Conservation (phyloP, 495 filamentous ascomycete species). For the Xylaria venustula region DNA sequence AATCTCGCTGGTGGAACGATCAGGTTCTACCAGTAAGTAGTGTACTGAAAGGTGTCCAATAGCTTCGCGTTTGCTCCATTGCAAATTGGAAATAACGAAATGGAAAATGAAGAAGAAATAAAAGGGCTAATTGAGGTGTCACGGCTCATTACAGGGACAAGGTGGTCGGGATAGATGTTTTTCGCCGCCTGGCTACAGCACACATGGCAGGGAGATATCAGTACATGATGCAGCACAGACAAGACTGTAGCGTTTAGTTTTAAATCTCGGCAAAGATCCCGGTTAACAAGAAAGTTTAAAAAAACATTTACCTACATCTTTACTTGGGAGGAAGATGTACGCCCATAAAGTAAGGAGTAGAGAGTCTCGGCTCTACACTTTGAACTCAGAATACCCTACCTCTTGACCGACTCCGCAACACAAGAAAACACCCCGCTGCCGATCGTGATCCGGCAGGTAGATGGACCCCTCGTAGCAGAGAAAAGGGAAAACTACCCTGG, state of each 20-base stretch:
- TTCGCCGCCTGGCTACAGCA: not conserved
- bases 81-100: not conserved
- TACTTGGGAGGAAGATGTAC: no score
- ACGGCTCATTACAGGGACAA: not conserved
- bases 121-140: not conserved
- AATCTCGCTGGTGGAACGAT: not conserved
- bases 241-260: not conserved
- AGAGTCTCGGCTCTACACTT: not conserved
- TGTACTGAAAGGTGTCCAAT: not conserved
- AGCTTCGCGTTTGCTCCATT: not conserved
- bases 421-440: conserved; percentile 3
- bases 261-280: not conserved
- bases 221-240: no score
- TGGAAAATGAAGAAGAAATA: not conserved
- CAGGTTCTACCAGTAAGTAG: not conserved
- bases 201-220: not conserved
- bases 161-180: not conserved
- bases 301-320: no score
- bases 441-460: not conserved
- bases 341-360: no score
- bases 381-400: not conserved
- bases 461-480: not conserved
- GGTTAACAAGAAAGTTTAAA: no score
- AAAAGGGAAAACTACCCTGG: not conserved
- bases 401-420: conserved; percentile 8